Conservation (phyloP, 495 filamentous ascomycete species). For the Monascus purpureus region DNA sequence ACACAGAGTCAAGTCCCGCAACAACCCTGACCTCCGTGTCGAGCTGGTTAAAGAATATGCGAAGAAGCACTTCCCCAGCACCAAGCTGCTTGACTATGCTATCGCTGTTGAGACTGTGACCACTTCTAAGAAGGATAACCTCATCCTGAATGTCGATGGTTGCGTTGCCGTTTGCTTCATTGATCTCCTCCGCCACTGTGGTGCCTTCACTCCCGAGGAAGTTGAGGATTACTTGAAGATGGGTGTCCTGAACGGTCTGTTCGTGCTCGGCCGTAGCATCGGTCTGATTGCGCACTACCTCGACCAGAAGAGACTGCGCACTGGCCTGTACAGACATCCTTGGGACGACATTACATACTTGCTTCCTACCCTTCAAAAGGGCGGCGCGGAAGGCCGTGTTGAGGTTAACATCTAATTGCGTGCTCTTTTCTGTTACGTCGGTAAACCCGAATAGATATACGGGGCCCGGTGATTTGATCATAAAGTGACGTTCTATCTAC, state of each 20-base stretch:
- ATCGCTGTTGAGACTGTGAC: constrained; percentile 96
- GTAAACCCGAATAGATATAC: constrained; percentile 5
- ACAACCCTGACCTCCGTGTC: constrained; percentile 98
- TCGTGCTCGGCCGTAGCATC: constrained; percentile 90
- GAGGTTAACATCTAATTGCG: constrained; percentile 60
- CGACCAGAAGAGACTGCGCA: constrained; percentile 97
- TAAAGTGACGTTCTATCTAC: no score
- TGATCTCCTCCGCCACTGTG: constrained; percentile 92
- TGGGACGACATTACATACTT: constrained; percentile 98
- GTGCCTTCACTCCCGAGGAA: constrained; percentile 64
- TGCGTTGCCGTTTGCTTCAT: constrained; percentile 98
- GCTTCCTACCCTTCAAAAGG: constrained; percentile 64
- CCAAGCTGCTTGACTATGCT: constrained; percentile 96
- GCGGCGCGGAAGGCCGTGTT: constrained; percentile 74
- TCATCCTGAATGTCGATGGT: constrained; percentile 97
- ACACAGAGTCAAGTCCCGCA: constrained; percentile 97
- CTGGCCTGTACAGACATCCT: constrained; percentile 95
- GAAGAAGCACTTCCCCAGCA: constrained; percentile 88
- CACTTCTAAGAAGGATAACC: constrained; percentile 99
- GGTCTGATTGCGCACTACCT: constrained; percentile 99
- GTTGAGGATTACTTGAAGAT: constrained; percentile 51
- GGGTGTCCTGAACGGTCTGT: constrained; percentile 98
- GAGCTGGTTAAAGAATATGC: constrained; percentile 99
- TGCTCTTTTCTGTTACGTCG: constrained; percentile 11
- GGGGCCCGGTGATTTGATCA: constrained; percentile 1